A percentile compares a stretch with the other conserved stretches of the same genome.
Evolutionary conservation across 495 filamentous ascomycete genomes (phyloP).

Genomic region (Talaromyces stipitatus): DNA sequence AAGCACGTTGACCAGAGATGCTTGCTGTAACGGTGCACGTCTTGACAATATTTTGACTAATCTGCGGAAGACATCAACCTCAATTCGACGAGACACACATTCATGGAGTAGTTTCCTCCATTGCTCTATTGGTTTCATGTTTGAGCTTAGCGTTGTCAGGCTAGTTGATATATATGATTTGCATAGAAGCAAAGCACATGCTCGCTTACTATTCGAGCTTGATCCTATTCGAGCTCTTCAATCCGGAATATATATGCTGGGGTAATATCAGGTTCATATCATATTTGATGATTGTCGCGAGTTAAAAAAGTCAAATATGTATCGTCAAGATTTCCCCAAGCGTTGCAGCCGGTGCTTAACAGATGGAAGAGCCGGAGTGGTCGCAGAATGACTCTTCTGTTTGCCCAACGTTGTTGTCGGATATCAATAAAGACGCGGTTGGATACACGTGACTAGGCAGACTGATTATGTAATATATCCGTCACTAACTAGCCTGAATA

Average conservation of each 20-base stretch:
- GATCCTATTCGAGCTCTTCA: neutral
- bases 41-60: slow-evolving; percentile 26
- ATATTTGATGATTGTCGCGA: neutral
- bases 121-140: slow-evolving; percentile 21
- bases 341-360: neutral
- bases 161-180: neutral
- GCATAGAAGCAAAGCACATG: neutral
- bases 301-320: neutral
- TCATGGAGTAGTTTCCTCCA: slow-evolving; percentile 37
- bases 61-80: slow-evolving; percentile 34
- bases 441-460: slow-evolving; percentile 5
- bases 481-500: neutral
- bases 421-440: slow-evolving; percentile 12
- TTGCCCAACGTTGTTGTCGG: slow-evolving; percentile 5
- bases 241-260: neutral
- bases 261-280: neutral
- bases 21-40: slow-evolving; percentile 24
- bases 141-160: neutral
- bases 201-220: neutral
- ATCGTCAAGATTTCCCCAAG: too few species aligned
- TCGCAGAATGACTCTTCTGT: neutral
- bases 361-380: neutral
- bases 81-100: slow-evolving; percentile 36
- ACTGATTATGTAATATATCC: neutral
- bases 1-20: slow-evolving; percentile 49